phyloP scores from a whole-genome alignment of 1,139 yeast species.

The Blastobotrys proliferans region DNA sequence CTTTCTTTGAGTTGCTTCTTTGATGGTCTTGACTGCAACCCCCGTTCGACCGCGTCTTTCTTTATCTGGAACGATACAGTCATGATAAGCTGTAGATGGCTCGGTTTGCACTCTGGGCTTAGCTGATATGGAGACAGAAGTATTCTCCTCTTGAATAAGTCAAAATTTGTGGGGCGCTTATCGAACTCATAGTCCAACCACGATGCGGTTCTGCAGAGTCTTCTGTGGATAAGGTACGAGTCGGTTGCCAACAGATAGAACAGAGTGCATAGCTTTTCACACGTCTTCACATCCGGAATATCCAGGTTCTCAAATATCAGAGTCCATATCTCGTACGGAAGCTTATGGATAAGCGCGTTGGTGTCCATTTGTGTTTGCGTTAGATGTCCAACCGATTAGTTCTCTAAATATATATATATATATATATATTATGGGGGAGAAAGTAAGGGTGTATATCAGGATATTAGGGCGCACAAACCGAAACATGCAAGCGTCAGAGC shows the following conservation, averaged over 20 bases:
- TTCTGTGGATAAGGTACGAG: slow-evolving; percentile 21
- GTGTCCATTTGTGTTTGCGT: too few species aligned
- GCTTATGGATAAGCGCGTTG: slow-evolving; percentile 3
- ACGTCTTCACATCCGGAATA: slow-evolving; percentile 26
- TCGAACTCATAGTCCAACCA: slow-evolving; percentile 19
- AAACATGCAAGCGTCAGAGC: too few species aligned
- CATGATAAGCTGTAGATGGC: slow-evolving; percentile 22
- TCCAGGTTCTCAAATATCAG: slow-evolving; percentile 25
- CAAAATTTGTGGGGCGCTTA: slow-evolving; percentile 1
- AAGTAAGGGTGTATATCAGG: too few species aligned
- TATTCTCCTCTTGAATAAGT: slow-evolving; percentile 26
- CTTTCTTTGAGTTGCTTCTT: slow-evolving; percentile 23
- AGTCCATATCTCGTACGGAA: slow-evolving; percentile 30
- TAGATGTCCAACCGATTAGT: too few species aligned
- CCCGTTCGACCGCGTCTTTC: slow-evolving; percentile 24
- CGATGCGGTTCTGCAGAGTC: slow-evolving; percentile 21
- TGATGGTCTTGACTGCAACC: slow-evolving; percentile 25
- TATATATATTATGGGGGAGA: too few species aligned
- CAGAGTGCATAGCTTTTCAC: slow-evolving; percentile 22
- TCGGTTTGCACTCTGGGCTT: slow-evolving; percentile 26
- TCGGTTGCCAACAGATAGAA: slow-evolving; percentile 27
- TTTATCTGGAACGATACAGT: slow-evolving; percentile 26
- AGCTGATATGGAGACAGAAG: slow-evolving; percentile 26
- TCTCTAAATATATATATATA: too few species aligned
- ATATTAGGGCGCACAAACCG: too few species aligned